Percentiles rank a stretch among this genome's conserved stretches.
phyloP scores from a whole-genome alignment of 169 alveolate genomes.

The Theileria parva region DNA sequence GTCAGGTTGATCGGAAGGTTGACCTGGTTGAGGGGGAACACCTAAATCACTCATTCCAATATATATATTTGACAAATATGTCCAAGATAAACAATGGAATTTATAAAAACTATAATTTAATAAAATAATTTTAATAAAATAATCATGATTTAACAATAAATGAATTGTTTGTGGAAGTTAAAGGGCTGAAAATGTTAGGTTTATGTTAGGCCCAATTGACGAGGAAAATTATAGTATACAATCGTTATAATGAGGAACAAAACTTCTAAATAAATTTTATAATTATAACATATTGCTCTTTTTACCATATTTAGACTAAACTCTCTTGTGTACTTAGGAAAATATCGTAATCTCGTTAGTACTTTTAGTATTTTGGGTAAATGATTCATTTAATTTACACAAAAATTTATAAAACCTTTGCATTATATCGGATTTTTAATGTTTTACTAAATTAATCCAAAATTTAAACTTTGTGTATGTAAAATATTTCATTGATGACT shows the following conservation, averaged over 20 bases:
- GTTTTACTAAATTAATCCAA: neutral
- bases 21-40: neutral
- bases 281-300: neutral
- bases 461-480: neutral
- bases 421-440: neutral
- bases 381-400: neutral
- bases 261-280: neutral
- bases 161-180: neutral
- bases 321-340: conserved; percentile 9
- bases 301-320: conserved; percentile 2
- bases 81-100: neutral
- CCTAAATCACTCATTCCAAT: conserved; percentile 2
- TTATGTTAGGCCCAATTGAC: neutral
- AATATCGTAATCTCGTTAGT: neutral
- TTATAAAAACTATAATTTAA: neutral
- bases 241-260: neutral
- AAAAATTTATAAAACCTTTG: neutral
- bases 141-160: neutral
- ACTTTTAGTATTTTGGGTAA: neutral
- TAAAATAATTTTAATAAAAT: neutral
- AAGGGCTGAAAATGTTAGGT: neutral
- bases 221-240: neutral
- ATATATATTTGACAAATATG: neutral
- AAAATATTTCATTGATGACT: neutral
- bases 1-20: conserved; percentile 1